Percentiles rank a stretch among this genome's conserved stretches.
These are phyloP conservation scores for Prorocentrum cordatum DNA, from an alignment of 169 alveolate genomes.

Conservation along the genomic window DNA sequence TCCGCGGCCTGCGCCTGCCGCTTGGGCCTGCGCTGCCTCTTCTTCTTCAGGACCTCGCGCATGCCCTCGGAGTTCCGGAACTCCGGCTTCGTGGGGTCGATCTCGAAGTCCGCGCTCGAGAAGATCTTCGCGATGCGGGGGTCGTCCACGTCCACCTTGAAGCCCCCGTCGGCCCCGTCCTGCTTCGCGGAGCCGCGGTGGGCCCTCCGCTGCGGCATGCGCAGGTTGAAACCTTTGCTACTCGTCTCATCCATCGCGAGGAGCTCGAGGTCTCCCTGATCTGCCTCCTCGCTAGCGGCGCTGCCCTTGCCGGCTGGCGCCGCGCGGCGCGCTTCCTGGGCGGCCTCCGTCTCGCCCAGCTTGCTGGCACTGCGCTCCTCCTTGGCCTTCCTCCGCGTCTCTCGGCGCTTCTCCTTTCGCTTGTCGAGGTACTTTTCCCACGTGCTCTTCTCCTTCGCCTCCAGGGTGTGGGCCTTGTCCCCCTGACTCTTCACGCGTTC, in stretches of 20 bases:
- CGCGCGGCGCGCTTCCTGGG: too few species aligned
- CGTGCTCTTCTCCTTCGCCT: conserved; percentile 10
- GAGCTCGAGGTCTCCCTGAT: neutral
- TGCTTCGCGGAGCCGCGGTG: neutral
- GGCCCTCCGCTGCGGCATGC: conserved; percentile 19
- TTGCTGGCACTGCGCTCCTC: too few species aligned
- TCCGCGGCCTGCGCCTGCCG: too few species aligned
- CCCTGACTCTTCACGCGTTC: conserved; percentile 16
- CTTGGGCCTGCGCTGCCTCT: conserved; percentile 32
- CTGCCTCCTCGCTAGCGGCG: neutral
- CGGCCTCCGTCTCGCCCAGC: too few species aligned
- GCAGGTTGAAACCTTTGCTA: conserved; percentile 10
- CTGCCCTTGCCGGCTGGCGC: too few species aligned
- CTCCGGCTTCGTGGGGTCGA: conserved; percentile 56
- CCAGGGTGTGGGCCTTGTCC: conserved; percentile 10
- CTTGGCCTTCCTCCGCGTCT: neutral
- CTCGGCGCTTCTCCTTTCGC: conserved; percentile 9
- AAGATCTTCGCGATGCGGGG: conserved; percentile 45
- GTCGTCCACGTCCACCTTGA: conserved; percentile 41
- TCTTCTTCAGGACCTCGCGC: conserved; percentile 26
- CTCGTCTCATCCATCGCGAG: neutral
- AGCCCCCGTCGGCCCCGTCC: neutral
- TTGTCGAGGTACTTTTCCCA: conserved; percentile 53
- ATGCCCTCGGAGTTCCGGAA: conserved; percentile 51
- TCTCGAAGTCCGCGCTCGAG: conserved; percentile 61